phyloP scores from a whole-genome alignment of 257 asterid species.

The Primulina huaijiensis region DNA sequence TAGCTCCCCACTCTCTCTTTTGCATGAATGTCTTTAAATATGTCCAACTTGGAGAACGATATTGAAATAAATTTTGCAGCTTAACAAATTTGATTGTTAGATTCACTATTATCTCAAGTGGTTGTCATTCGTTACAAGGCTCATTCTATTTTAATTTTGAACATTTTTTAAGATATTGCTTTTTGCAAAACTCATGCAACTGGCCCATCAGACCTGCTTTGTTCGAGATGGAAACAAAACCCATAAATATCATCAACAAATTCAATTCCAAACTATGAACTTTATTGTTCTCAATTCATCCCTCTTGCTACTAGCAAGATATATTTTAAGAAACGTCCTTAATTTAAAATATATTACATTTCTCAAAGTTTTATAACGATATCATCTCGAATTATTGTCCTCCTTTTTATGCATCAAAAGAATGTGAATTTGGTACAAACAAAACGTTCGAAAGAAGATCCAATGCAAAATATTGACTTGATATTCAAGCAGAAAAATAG shows the following conservation, averaged over 20 bases:
- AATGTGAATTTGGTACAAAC: neutral
- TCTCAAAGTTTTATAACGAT: neutral
- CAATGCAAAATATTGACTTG: constrained; percentile 11
- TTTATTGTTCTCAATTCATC: too few species aligned
- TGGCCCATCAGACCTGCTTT: neutral
- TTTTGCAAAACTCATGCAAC: neutral
- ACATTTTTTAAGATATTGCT: neutral
- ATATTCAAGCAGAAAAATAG: neutral
- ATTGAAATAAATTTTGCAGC: too few species aligned
- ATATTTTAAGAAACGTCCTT: neutral
- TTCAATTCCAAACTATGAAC: neutral
- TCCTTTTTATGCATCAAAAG: neutral
- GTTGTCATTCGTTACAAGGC: too few species aligned
- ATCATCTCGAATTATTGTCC: neutral
- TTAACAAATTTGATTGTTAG: too few species aligned
- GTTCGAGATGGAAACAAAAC: neutral
- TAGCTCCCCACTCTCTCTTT: too few species aligned
- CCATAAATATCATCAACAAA: neutral
- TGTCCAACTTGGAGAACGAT: too few species aligned
- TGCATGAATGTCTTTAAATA: too few species aligned
- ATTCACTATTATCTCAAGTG: too few species aligned
- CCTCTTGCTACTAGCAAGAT: neutral
- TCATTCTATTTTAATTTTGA: too few species aligned
- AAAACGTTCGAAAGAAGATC: neutral
- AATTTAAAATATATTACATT: too few species aligned